phyloP scores from a whole-genome alignment of 1,139 yeast genomes.

The Blastobotrys illinoisensis region DNA sequence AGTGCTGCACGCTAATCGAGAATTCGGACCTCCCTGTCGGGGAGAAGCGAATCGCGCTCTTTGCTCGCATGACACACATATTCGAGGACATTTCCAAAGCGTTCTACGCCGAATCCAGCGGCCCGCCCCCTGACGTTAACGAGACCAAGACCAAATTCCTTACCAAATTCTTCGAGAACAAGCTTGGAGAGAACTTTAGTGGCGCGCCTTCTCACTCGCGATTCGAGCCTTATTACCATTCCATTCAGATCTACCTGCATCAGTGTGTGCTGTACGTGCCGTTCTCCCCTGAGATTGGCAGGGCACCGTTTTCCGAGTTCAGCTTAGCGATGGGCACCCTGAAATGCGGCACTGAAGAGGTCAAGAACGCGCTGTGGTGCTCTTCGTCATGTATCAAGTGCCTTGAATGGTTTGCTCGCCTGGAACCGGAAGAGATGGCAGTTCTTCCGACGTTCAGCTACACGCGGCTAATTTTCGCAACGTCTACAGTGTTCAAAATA shows the following conservation, averaged over 20 bases:
- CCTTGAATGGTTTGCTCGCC: conserved; percentile 17
- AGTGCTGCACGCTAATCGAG: conserved; percentile 50
- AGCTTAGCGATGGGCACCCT: conserved; percentile 27
- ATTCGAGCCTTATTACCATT: conserved; percentile 36
- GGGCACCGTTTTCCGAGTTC: conserved; percentile 35
- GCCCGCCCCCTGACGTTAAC: conserved; percentile 27
- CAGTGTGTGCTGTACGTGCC: conserved; percentile 47
- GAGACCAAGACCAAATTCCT: conserved; percentile 24
- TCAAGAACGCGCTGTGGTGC: conserved; percentile 23
- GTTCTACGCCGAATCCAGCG: conserved; percentile 23
- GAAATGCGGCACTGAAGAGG: conserved; percentile 19
- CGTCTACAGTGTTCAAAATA: conserved; percentile 58
- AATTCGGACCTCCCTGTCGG: conserved; percentile 26
- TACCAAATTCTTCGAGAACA: conserved; percentile 22
- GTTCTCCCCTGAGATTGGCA: conserved; percentile 24
- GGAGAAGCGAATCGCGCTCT: conserved; percentile 43
- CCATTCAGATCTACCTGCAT: conserved; percentile 70
- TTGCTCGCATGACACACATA: conserved; percentile 54
- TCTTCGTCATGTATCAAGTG: conserved; percentile 20
- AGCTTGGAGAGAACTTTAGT: conserved; percentile 4
- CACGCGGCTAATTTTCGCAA: conserved; percentile 61
- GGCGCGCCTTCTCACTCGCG: conserved; percentile 8
- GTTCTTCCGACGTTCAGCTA: conserved; percentile 57
- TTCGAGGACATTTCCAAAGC: conserved; percentile 50
- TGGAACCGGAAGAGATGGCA: conserved; percentile 34